Percentiles rank a stretch among this genome's conserved stretches.
These are phyloP conservation scores for Zanthoxylum bungeanum DNA, from an alignment of 345 rosid species.

Conservation along the genomic window DNA sequence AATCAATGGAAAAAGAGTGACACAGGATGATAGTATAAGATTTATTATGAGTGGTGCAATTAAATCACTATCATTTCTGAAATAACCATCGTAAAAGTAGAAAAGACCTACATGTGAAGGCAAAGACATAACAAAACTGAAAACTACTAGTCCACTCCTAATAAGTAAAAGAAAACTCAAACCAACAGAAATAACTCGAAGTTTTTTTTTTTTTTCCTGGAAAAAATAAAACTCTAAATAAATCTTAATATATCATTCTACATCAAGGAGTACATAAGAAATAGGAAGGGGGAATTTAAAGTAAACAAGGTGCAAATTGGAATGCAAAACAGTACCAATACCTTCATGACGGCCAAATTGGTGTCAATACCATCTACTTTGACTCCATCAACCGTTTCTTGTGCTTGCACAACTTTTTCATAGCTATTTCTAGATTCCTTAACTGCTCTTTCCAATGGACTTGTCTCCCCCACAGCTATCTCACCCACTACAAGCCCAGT, in stretches of 20 bases:
- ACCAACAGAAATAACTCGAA: not conserved
- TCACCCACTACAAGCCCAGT: constrained; percentile 71
- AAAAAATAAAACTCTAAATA: not conserved
- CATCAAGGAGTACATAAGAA: not conserved
- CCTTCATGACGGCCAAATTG: constrained; percentile 99
- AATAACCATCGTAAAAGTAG: not conserved
- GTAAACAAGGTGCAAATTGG: not conserved
- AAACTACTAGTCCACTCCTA: not conserved
- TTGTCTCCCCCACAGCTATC: constrained; percentile 81
- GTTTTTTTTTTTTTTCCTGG: no score
- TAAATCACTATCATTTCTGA: not conserved
- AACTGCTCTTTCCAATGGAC: constrained; percentile 72
- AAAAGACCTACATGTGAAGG: not conserved
- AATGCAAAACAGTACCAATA: constrained; percentile 25
- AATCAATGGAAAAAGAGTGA: not conserved
- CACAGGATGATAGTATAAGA: not conserved
- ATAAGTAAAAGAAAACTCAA: not conserved
- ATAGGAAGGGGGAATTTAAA: not conserved
- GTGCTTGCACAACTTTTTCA: constrained; percentile 70
- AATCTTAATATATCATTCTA: not conserved
- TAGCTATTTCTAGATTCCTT: constrained; percentile 79
- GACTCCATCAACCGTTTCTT: constrained; percentile 85
- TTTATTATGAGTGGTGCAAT: not conserved
- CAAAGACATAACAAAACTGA: not conserved
- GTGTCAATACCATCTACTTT: constrained; percentile 94